Percentiles rank a stretch among this genome's conserved stretches.
Evolutionary conservation across 139 green algal species (phyloP).

Genomic region (Micractinium sp.): DNA sequence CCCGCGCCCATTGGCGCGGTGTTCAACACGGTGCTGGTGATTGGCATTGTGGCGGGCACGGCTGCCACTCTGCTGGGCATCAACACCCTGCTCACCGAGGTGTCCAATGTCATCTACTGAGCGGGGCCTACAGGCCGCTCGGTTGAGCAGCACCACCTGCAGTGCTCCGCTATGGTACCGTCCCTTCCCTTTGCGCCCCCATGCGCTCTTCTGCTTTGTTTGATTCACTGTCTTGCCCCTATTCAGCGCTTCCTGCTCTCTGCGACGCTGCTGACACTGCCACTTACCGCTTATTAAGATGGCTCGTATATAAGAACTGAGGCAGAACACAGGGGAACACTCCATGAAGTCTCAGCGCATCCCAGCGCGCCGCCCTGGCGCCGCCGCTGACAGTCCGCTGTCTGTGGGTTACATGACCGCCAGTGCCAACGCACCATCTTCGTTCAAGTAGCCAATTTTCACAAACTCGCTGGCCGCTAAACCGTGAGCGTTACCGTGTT

Average conservation of each 20-base stretch:
- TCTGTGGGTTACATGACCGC: too few species aligned
- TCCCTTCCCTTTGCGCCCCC: neutral
- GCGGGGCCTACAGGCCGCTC: neutral
- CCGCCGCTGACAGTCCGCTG: too few species aligned
- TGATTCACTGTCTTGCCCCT: neutral
- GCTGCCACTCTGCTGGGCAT: conserved; percentile 58
- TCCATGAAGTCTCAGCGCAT: too few species aligned
- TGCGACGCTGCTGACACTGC: neutral
- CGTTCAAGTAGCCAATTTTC: too few species aligned
- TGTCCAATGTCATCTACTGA: conserved; percentile 45
- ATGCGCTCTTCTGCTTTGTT: neutral
- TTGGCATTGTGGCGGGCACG: conserved; percentile 58
- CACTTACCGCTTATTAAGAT: too few species aligned
- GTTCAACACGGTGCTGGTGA: conserved; percentile 64
- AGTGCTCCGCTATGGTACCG: neutral
- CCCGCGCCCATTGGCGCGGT: conserved; percentile 51
- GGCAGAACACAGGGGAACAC: too few species aligned
- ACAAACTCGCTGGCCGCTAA: too few species aligned
- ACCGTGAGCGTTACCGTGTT: too few species aligned
- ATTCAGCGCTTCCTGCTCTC: neutral
- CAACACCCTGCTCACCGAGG: conserved; percentile 60
- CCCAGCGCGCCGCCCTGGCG: too few species aligned
- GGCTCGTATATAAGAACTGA: too few species aligned
- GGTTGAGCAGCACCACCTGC: neutral
- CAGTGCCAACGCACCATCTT: too few species aligned